Conservation (phyloP, 305 asterid genomes). For the Coffea humblotiana region DNA sequence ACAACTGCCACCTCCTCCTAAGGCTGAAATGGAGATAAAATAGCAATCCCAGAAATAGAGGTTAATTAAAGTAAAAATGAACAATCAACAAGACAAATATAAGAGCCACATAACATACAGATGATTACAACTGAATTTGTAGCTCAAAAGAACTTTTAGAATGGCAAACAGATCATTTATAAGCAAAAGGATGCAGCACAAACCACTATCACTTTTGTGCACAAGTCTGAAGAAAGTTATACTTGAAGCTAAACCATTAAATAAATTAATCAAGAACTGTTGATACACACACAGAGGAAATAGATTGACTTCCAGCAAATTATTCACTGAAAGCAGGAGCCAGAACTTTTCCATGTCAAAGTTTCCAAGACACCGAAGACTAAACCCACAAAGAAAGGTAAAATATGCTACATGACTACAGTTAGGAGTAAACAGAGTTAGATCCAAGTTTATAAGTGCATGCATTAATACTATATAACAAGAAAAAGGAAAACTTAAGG, state of each 20-base stretch:
- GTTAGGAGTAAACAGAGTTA: background rate
- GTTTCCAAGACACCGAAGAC: background rate
- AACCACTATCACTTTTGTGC: background rate
- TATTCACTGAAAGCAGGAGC: background rate
- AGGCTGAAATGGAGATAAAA: conserved; percentile 53
- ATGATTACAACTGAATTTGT: background rate
- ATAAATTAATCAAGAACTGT: background rate
- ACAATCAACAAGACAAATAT: conserved; percentile 21
- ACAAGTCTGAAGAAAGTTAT: background rate
- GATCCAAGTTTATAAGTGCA: background rate
- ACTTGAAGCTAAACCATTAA: background rate
- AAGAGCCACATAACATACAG: conserved; percentile 6
- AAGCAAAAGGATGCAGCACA: background rate
- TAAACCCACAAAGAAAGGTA: background rate
- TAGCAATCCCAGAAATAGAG: conserved; percentile 34
- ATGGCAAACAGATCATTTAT: background rate
- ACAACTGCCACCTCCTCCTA: conserved; percentile 58
- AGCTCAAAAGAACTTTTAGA: background rate
- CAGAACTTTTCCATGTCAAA: background rate
- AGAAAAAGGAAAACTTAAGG: no score
- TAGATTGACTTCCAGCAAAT: background rate
- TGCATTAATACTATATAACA: no score
- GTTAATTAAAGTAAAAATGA: conserved; percentile 36
- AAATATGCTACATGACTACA: background rate
- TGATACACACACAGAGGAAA: background rate